Percentiles rank a stretch among this genome's conserved stretches.
These are phyloP conservation scores for Letharia columbiana DNA, from an alignment of 495 filamentous ascomycete genomes.

Conservation along the genomic window DNA sequence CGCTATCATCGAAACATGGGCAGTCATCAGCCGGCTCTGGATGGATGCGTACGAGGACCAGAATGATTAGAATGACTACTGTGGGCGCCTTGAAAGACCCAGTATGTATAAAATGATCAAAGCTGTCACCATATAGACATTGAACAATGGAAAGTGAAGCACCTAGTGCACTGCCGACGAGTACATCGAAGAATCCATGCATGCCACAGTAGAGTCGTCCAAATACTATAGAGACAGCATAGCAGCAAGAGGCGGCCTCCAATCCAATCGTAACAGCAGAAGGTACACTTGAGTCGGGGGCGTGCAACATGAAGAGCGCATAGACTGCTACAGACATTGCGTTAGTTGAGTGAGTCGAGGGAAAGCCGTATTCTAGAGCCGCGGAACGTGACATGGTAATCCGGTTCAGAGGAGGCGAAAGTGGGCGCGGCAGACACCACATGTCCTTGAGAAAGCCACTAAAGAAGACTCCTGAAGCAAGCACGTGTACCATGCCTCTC, in stretches of 20 bases:
- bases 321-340: slow-evolving; percentile 92
- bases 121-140: slow-evolving; percentile 55
- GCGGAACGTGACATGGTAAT: slow-evolving; percentile 96
- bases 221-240: slow-evolving; percentile 80
- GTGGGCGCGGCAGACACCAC: slow-evolving; percentile 84
- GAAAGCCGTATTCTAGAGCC: slow-evolving; percentile 93
- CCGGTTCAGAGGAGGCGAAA: slow-evolving; percentile 85
- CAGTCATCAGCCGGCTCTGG: slow-evolving; percentile 95
- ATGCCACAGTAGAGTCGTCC: slow-evolving; percentile 95
- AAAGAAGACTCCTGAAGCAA: slow-evolving; percentile 84
- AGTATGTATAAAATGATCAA: slow-evolving; percentile 58
- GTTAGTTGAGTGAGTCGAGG: slow-evolving; percentile 94
- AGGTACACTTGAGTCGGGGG: slow-evolving; percentile 44
- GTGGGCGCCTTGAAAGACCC: slow-evolving; percentile 50
- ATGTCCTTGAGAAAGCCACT: slow-evolving; percentile 92
- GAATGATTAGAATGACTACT: slow-evolving; percentile 52
- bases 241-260: slow-evolving; percentile 64
- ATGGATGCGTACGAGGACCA: slow-evolving; percentile 76
- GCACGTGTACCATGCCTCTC: slow-evolving; percentile 78
- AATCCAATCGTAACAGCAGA: slow-evolving; percentile 46
- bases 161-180: slow-evolving; percentile 68
- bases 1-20: slow-evolving; percentile 94
- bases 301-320: slow-evolving; percentile 56
- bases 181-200: slow-evolving; percentile 92
- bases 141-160: slow-evolving; percentile 59